A percentile compares a stretch with the other conserved stretches of the same genome.
These are phyloP conservation scores for Knoxia roxburghii DNA, from an alignment of 257 asterid species.

Conservation along the genomic window DNA sequence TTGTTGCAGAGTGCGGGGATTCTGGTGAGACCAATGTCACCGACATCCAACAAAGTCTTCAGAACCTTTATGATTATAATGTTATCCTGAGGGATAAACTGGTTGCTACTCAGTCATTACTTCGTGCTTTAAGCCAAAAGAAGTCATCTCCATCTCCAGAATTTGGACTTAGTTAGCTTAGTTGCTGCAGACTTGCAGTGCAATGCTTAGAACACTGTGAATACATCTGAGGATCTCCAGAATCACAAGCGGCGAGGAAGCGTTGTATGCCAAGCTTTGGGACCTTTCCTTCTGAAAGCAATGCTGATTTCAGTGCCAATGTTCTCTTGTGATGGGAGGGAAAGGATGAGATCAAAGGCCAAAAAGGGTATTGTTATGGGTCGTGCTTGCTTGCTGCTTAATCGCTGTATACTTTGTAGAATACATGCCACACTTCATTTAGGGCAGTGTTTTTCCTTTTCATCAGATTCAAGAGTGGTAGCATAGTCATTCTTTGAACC, in stretches of 20 bases:
- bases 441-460: too few species aligned
- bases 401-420: background rate
- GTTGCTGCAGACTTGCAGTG: too few species aligned
- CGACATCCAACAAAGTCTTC: constrained; percentile 49
- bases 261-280: background rate
- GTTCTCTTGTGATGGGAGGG: background rate
- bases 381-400: background rate
- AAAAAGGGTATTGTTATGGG: background rate
- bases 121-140: constrained; percentile 23
- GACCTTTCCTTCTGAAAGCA: too few species aligned
- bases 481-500: background rate
- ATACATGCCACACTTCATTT: too few species aligned
- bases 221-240: background rate
- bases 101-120: constrained; percentile 31
- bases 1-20: constrained; percentile 33
- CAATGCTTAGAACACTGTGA: background rate
- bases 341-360: background rate
- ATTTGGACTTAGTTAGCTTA: background rate
- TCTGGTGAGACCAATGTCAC: constrained; percentile 32
- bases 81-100: constrained; percentile 45
- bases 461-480: too few species aligned
- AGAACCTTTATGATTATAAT: constrained; percentile 43
- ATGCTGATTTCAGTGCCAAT: background rate
- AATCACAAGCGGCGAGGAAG: background rate
- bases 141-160: constrained; percentile 19